Evolutionary conservation across 2,329 filamentous ascomycete genomes (phyloP).

Genomic region (Beauveria rudraprayagi): DNA sequence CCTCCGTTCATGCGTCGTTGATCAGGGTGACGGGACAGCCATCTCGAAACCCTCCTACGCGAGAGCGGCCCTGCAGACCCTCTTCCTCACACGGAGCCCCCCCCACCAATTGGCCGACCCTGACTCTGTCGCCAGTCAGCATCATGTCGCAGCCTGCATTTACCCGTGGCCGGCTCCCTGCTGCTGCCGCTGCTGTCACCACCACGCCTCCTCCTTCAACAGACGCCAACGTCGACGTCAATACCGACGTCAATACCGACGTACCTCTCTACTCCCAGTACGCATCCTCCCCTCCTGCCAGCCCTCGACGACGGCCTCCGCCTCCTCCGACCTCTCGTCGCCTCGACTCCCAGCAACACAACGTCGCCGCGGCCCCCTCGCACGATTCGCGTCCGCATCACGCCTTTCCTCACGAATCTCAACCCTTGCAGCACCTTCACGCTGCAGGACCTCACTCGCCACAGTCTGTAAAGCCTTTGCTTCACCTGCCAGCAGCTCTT

Average conservation of each 20-base stretch:
- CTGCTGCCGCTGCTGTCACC: not conserved
- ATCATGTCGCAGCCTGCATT: conserved; percentile 12
- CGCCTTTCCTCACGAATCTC: not conserved
- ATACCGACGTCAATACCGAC: not conserved
- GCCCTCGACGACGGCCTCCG: conserved; percentile 2
- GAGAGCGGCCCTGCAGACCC: conserved; percentile 10
- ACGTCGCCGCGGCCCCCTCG: not conserved
- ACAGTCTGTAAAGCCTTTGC: not conserved
- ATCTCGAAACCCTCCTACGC: conserved; percentile 28
- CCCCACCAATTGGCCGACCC: conserved; percentile 4
- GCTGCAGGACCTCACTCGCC: not conserved
- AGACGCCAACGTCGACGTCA: not conserved
- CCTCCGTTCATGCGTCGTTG: conserved; percentile 34
- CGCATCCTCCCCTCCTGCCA: not conserved
- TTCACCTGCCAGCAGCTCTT: not conserved
- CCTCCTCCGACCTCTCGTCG: not conserved
- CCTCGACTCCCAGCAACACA: not conserved
- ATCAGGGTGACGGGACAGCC: conserved; percentile 35
- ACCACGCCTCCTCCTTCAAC: not conserved
- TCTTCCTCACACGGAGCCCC: not conserved
- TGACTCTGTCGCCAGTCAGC: not conserved
- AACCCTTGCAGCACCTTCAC: not conserved
- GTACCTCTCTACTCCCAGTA: not conserved
- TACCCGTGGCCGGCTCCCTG: not conserved
- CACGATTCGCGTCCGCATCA: not conserved